Evolutionary conservation across 768 basidiomycete species (phyloP), one percentile per base, ranked within the genome.

Genomic region (Panus rudis): DNA sequence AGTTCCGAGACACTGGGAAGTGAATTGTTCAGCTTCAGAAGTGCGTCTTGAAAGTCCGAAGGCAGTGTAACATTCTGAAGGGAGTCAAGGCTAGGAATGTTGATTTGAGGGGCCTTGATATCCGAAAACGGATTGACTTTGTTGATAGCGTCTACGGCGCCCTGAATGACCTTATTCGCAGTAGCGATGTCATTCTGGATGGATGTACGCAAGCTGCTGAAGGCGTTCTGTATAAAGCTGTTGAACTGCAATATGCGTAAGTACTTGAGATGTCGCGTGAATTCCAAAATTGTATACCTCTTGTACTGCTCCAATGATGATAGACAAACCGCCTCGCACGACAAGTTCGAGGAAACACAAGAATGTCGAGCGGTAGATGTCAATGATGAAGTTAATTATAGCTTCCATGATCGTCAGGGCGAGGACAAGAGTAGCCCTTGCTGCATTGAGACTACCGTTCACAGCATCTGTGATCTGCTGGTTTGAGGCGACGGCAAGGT

Each of bases 291-390:
- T 48, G n/a, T n/a, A n/a, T 51, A 92, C 93, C 68, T 85, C 85
- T 50, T 90, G 69, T 0, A 92, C 88, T 5, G 90, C 91, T 37
- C 68, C 72, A 39, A 96, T 89, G 35, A 96, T 66, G 42, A 97
- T 66, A 20, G 78, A 73, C 40, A 99, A 69, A 5, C 76, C 83
- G 14, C 92, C 92, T 22, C 81, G 73, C 8, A 99, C 79, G 19
- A 88, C 80, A 33, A 98, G 73, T 62, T 98, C 92, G 50, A 96
- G 67, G 52, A 96, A 92, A 62, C 94, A 99, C 41, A 99, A 73
- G 56, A 94, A 82, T 3, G 93, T 87, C 3, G 92, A 93, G 30
- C 92, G 84, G 59, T 96, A 98, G 35, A 84, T 78, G 63, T 91
- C 85, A 51, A 98, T 76, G 50, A 96, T 76, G 63, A 98, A 97